Evolutionary conservation across 2,329 filamentous ascomycete species (phyloP).

Genomic region (Pseudocercospora fijiensis): DNA sequence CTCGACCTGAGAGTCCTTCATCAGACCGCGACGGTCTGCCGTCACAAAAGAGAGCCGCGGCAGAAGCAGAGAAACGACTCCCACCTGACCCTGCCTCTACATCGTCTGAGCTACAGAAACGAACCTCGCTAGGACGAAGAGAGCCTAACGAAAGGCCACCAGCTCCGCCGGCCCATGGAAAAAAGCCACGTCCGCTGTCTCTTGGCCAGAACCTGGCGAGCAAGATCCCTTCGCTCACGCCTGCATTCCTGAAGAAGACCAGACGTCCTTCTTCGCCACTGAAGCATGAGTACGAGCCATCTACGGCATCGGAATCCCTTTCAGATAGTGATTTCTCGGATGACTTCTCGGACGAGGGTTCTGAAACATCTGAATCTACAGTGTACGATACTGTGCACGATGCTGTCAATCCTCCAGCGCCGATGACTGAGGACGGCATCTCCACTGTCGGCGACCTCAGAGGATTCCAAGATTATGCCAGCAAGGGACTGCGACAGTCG

Average conservation of each 20-base stretch:
- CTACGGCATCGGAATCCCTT: constrained; percentile 64
- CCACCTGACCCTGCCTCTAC: constrained; percentile 34
- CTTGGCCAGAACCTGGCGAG: constrained; percentile 30
- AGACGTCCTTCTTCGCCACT: constrained; percentile 85
- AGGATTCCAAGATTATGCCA: constrained; percentile 37
- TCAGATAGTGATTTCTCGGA: constrained; percentile 58
- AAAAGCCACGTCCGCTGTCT: constrained; percentile 25
- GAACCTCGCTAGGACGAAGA: constrained; percentile 20
- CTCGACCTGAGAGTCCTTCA: constrained; percentile 39
- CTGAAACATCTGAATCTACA: constrained; percentile 51
- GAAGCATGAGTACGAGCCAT: constrained; percentile 96
- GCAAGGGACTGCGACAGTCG: constrained; percentile 36
- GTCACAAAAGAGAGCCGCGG: constrained; percentile 24
- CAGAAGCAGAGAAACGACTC: constrained; percentile 7
- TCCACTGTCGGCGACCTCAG: constrained; percentile 37
- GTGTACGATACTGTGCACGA: constrained; percentile 55
- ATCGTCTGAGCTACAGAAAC: constrained; percentile 39
- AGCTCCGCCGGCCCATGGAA: constrained; percentile 36
- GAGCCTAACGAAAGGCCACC: constrained; percentile 25
- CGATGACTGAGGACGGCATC: constrained; percentile 22
- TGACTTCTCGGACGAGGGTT: constrained; percentile 47
- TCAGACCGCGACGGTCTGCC: constrained; percentile 25
- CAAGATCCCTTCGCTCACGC: constrained; percentile 38
- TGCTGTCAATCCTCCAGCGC: constrained; percentile 32
- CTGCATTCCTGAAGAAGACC: constrained; percentile 46